Evolutionary conservation across 805 yeast genomes (phyloP), one percentile per base, ranked within the genome.

Genomic region (Metschnikowia continentalis): DNA sequence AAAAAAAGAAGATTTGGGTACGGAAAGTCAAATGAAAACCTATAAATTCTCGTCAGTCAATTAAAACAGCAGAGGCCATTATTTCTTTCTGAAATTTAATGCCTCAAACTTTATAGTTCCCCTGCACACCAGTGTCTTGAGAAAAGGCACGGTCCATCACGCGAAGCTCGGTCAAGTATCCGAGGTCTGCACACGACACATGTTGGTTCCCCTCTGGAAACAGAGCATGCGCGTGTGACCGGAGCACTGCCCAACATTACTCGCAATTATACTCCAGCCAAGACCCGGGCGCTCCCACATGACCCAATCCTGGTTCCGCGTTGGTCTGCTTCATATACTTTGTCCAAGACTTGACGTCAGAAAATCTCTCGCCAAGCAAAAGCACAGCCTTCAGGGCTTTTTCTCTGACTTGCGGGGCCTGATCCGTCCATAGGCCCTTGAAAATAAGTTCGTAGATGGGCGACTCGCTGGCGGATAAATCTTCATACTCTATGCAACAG

Each of bases 401-500:
- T 26, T 53, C 50, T 33, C 51, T 47, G 6, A 57, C 55, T 3
- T 47, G 30, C 11, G 42, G 46, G 2, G 57, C 53, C 41, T 55
- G 59, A 6, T 47, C 57, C 6, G 55, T 49, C 54, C 55, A 51
- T n/a, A 57, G 48, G 6, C 61, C 59, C 15, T 48, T 53, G 17
- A 51, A 48, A 22, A 57, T 50, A 19, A 57, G 53, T 41, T 48
- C 47, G 30, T 54, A 57, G 32, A 57, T 46, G 13, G 48, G 47
- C 19, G 59, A 56, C 23, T 45, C 50, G 33, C 53, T 47, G 36
- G 55, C 43, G 45, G 54, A 55, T 5, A 57, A 44, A 35, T 57
- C 58, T 30, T 54, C 56, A 23, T 53, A 41, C 32, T 43, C 50
- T n/a, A 58, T 17, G 36, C 61, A 58, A 44, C 61, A 58, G 14